Percentiles rank a stretch among this genome's conserved stretches.
These are phyloP conservation scores for Alternaria sp. DNA, from an alignment of 2,329 filamentous ascomycete genomes.

Conservation along the genomic window DNA sequence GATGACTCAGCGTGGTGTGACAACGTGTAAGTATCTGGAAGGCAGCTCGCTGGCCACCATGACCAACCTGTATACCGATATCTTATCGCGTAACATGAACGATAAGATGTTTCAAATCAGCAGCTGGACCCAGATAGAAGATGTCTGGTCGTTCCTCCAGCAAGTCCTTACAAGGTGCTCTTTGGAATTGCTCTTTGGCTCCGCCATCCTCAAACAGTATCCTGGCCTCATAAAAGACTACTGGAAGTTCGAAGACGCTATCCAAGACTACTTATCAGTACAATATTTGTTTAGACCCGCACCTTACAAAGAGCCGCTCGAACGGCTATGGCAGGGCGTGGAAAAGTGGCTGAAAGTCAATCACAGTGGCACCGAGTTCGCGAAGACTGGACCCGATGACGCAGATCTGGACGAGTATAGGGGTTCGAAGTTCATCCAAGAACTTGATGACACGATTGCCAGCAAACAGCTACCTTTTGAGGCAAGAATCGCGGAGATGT, in stretches of 20 bases:
- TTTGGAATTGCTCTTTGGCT: conserved; percentile 32
- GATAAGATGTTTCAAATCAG: conserved; percentile 39
- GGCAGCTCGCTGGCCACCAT: conserved; percentile 15
- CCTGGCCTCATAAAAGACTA: conserved; percentile 35
- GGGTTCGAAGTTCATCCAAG: conserved; percentile 32
- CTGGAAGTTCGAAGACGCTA: conserved; percentile 29
- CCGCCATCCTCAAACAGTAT: conserved; percentile 31
- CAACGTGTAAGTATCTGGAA: conserved; percentile 22
- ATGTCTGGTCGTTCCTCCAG: conserved; percentile 39
- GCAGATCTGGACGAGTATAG: conserved; percentile 24
- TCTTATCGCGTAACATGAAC: conserved; percentile 30
- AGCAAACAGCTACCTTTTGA: conserved; percentile 6
- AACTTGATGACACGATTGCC: conserved; percentile 17
- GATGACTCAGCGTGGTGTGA: not conserved
- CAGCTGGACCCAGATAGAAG: conserved; percentile 40
- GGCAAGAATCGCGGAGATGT: conserved; percentile 23
- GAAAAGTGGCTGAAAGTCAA: conserved; percentile 29
- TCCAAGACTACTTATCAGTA: conserved; percentile 15
- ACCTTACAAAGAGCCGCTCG: conserved; percentile 20
- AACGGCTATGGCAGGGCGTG: conserved; percentile 27
- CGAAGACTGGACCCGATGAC: conserved; percentile 15
- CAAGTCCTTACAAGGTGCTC: conserved; percentile 34
- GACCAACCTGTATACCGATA: conserved; percentile 26
- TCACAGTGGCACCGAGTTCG: conserved; percentile 23
- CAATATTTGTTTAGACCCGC: too few species aligned